Evolutionary conservation across 345 rosid species (phyloP).

Genomic region (Chamaenerion angustifolium): DNA sequence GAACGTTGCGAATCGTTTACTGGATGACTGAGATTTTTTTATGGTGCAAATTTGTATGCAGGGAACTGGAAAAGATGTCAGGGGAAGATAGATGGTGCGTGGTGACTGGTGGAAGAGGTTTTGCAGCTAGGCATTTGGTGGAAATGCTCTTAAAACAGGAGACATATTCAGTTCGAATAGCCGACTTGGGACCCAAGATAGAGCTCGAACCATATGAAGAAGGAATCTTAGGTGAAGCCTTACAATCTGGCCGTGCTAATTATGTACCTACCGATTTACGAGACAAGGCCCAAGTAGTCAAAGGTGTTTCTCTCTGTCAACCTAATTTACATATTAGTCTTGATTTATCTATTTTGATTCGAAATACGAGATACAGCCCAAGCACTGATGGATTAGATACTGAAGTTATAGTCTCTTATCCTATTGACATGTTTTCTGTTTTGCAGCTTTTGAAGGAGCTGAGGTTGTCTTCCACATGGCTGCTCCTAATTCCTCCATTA

Average conservation of each 20-base stretch:
- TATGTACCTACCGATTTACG: constrained; percentile 68
- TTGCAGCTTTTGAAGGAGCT: constrained; percentile 54
- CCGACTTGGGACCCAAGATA: constrained; percentile 51
- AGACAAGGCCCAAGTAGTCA: constrained; percentile 50
- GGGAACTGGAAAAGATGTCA: constrained; percentile 6
- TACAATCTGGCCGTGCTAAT: constrained; percentile 49
- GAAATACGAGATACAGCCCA: too few relatives aligned
- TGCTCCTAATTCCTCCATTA: constrained; percentile 89
- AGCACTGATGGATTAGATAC: too few relatives aligned
- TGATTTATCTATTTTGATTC: too few relatives aligned
- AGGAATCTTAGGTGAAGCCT: constrained; percentile 52
- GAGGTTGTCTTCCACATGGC: constrained; percentile 95
- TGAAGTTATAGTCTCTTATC: too few relatives aligned
- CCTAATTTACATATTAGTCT: not conserved
- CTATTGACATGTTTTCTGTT: not conserved
- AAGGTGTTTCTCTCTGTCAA: constrained; percentile 27
- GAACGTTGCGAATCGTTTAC: too few relatives aligned
- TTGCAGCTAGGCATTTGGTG: constrained; percentile 76
- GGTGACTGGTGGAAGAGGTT: constrained; percentile 92
- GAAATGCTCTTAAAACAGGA: constrained; percentile 52
- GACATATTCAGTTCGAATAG: constrained; percentile 49
- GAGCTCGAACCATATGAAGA: constrained; percentile 45
- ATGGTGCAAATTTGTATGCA: too few relatives aligned
- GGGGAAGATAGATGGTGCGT: constrained; percentile 56
- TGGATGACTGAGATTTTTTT: too few relatives aligned